Conservation (phyloP, 345 rosid genomes). For the Clausena lansium region DNA sequence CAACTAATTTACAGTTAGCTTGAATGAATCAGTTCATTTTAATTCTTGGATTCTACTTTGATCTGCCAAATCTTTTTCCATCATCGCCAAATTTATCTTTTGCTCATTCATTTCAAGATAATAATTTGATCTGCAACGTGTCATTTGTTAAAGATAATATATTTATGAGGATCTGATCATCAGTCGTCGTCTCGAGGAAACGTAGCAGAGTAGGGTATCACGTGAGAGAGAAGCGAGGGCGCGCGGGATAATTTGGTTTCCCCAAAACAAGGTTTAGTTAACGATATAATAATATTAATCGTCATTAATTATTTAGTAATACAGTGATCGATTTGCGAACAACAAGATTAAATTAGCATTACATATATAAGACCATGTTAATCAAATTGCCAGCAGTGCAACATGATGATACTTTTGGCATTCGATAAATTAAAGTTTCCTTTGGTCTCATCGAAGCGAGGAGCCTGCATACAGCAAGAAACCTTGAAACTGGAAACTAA, state of each 20-base stretch:
- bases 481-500: too few species aligned
- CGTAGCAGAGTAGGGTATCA: not conserved
- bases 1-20: not conserved
- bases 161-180: not conserved
- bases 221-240: conserved; percentile 3
- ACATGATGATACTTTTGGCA: not conserved
- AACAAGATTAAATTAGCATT: not conserved
- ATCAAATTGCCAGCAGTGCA: not conserved
- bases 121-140: not conserved
- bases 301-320: not conserved
- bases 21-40: not conserved
- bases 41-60: not conserved
- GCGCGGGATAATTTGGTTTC: not conserved
- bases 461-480: not conserved
- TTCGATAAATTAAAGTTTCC: not conserved
- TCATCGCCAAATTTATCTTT: not conserved
- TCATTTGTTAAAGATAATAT: too few species aligned
- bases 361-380: not conserved
- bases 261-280: conserved; percentile 5
- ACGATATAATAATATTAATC: not conserved
- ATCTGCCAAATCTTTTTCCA: not conserved
- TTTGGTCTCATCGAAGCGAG: not conserved
- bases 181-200: not conserved
- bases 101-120: not conserved
- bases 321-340: not conserved